Conservation (phyloP, 495 filamentous ascomycete species). For the Aspergillus nanangensis region DNA sequence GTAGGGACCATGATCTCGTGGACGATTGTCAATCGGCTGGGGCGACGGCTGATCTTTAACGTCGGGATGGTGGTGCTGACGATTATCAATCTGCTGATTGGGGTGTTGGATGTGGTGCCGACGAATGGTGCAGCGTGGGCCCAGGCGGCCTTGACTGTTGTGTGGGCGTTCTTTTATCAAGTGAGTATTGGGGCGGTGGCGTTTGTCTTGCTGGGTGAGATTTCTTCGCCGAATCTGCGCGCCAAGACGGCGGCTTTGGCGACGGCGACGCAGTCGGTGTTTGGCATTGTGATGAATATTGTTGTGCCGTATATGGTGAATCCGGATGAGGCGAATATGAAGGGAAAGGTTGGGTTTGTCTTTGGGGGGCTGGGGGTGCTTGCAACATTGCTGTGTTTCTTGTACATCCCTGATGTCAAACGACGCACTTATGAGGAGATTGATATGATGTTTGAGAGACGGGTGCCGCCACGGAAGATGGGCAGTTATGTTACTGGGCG, state of each 20-base stretch:
- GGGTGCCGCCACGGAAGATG: conserved; percentile 27
- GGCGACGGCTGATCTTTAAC: conserved; percentile 52
- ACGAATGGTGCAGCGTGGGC: conserved; percentile 44
- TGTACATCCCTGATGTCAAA: conserved; percentile 57
- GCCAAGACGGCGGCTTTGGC: conserved; percentile 60
- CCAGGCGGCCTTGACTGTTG: conserved; percentile 47
- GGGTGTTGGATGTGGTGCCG: conserved; percentile 56
- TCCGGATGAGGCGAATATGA: conserved; percentile 57
- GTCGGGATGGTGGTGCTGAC: conserved; percentile 42
- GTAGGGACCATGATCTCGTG: conserved; percentile 23
- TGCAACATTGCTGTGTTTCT: conserved; percentile 40
- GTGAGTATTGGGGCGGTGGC: conserved; percentile 56
- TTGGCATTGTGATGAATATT: conserved; percentile 58
- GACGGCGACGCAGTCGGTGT: conserved; percentile 52
- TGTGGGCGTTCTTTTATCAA: conserved; percentile 56
- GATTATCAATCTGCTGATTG: conserved; percentile 52
- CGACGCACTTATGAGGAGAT: conserved; percentile 58
- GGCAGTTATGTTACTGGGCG: neutral
- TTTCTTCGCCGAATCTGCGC: conserved; percentile 52
- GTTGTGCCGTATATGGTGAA: conserved; percentile 66
- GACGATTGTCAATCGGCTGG: conserved; percentile 34
- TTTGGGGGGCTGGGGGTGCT: conserved; percentile 52
- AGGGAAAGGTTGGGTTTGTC: conserved; percentile 65
- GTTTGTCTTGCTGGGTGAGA: conserved; percentile 59
- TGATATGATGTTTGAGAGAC: conserved; percentile 34